phyloP scores from a whole-genome alignment of 106 monocot genomes.

The Platanthera zijinensis region DNA sequence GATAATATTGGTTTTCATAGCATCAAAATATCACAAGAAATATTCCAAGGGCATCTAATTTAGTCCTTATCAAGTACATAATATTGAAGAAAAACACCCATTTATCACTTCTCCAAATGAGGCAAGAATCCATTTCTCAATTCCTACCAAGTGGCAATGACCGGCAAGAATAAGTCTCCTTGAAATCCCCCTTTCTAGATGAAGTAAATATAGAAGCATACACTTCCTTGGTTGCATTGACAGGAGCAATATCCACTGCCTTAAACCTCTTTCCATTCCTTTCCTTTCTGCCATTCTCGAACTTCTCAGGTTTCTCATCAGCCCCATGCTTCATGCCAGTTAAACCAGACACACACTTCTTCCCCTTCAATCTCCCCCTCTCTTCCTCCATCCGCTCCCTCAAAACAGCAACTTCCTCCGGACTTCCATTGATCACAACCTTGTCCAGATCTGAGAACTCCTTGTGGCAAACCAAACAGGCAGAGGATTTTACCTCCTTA shows the following conservation, averaged over 20 bases:
- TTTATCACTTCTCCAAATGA: neutral
- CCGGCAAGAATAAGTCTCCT: conserved; percentile 80
- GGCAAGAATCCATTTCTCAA: conserved; percentile 17
- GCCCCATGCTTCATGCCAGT: conserved; percentile 27
- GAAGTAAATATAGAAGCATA: conserved; percentile 94
- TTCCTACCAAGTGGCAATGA: conserved; percentile 91
- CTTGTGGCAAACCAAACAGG: conserved; percentile 76
- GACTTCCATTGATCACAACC: conserved; percentile 78
- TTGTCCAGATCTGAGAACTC: conserved; percentile 64
- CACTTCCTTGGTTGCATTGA: conserved; percentile 78
- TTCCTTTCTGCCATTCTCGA: conserved; percentile 39
- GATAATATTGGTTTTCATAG: too few relatives aligned
- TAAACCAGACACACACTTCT: conserved; percentile 31
- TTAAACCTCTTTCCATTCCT: conserved; percentile 52
- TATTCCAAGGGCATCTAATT: neutral
- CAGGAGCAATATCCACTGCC: conserved; percentile 58
- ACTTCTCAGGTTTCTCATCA: conserved; percentile 17
- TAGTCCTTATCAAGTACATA: neutral
- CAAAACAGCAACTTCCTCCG: conserved; percentile 60
- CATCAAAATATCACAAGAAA: neutral
- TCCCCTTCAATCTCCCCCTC: conserved; percentile 56
- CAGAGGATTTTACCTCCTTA: conserved; percentile 76
- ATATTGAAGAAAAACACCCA: neutral
- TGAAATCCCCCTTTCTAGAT: conserved; percentile 63
- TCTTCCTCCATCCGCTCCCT: conserved; percentile 86